Base-by-base conservation (phyloP, 169 alveolate species). In the Eimeria praecox region DNA sequence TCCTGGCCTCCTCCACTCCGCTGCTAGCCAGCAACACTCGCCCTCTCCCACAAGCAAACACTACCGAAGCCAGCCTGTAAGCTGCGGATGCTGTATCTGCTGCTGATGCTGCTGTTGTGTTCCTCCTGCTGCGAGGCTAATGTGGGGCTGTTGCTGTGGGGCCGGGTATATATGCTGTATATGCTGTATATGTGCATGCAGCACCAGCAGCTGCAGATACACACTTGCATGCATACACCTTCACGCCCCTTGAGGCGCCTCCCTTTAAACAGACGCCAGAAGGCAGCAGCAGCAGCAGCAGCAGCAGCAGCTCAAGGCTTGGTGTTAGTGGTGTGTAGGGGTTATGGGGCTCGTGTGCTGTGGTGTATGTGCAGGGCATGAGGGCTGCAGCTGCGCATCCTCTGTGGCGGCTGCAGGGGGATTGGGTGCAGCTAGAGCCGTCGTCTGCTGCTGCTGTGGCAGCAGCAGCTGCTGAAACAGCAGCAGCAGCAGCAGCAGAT, bases 381-480 rank as follows among this genome's bases (percentile, higher is more conserved):
- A n/a, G 62, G 56, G 33, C 59, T 44, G 38, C 38, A 24, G 62
- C 52, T 12, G 30, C 87, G 35, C 87, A 77, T 44, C 87, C 87
- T 30, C 52, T 77, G 20, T 77, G 87, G 87, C 52, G 56, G 62
- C 87, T 77, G 56, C 44, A 77, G 64, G 87, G 87, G 59, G 10
- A 56, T 16, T 77, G 87, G 87, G 59, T 77, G 30, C 38, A 77
- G 24, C 62, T 77, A 35, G 59, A 77, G 62, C 87, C 87, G 16
- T 12, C 87, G 42, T 77, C 87, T 77, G 87, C 87, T 77, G 59
- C 87, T 35, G 87, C 52, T 16, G 62, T 77, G 40, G 87, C 87
- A 35, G 9, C 59, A 44, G 87, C 87, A 6, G 87, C 87, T 40
- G 87, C 87, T 16, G 87, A 77, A 30, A 62, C 56, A 77, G 87